Percentiles rank a stretch among this genome's conserved stretches.
These are phyloP conservation scores for Pseudogymnoascus sp. DNA, from an alignment of 2,329 filamentous ascomycete genomes.

Conservation along the genomic window DNA sequence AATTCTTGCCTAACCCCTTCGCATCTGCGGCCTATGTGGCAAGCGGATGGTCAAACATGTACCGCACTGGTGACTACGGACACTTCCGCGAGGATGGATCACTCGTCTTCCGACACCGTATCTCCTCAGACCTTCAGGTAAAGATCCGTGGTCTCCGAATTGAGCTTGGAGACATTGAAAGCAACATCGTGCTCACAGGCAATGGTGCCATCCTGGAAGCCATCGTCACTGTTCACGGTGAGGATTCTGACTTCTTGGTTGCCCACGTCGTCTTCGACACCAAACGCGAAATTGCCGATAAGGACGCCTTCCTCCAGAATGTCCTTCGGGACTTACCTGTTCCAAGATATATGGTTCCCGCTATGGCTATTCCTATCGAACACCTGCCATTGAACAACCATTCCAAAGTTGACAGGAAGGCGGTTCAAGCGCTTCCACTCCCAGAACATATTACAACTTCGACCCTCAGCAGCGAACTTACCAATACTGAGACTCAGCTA, in stretches of 20 bases:
- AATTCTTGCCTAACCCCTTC: slow-evolving; percentile 13
- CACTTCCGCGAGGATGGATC: slow-evolving; percentile 24
- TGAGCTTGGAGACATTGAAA: slow-evolving; percentile 37
- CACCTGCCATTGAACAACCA: slow-evolving; percentile 27
- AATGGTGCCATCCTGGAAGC: slow-evolving; percentile 24
- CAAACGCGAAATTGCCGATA: not conserved
- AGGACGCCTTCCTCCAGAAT: not conserved
- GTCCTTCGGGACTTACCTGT: slow-evolving; percentile 18
- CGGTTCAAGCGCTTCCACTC: slow-evolving; percentile 13
- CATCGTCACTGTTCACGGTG: slow-evolving; percentile 21
- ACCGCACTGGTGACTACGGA: slow-evolving; percentile 30
- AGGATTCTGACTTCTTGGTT: slow-evolving; percentile 26
- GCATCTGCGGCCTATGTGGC: slow-evolving; percentile 6
- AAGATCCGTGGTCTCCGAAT: slow-evolving; percentile 35
- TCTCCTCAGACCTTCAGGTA: slow-evolving; percentile 30
- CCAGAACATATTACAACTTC: not conserved
- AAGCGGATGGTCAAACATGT: slow-evolving; percentile 13
- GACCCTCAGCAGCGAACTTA: not conserved
- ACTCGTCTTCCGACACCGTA: slow-evolving; percentile 27
- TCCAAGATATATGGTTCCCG: slow-evolving; percentile 33
- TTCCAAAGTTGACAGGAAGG: slow-evolving; percentile 30
- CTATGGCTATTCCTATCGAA: slow-evolving; percentile 23
- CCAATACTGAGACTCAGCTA: slow-evolving; percentile 1
- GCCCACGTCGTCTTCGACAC: slow-evolving; percentile 30
- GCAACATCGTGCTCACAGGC: slow-evolving; percentile 22